A percentile compares a stretch with the other conserved stretches of the same genome.
Evolutionary conservation across 1,139 yeast species (phyloP).

Genomic region (Pichia sp.): DNA sequence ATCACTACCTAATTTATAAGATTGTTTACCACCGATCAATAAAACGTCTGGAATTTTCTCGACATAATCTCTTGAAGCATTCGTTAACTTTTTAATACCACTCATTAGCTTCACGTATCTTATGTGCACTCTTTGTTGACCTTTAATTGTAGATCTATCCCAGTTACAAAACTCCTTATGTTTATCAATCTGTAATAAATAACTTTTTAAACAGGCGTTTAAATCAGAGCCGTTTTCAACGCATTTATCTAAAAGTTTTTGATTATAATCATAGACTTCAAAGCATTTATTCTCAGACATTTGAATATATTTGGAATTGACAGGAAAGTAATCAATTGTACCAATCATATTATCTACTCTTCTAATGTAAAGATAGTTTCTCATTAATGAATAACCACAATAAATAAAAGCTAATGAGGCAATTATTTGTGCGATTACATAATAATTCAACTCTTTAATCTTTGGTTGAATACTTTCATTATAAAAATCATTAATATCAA

Average conservation of each 20-base stretch:
- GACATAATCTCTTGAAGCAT: not conserved
- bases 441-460: not conserved
- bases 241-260: constrained; percentile 1
- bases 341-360: constrained; percentile 6
- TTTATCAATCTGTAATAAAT: not conserved
- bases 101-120: not conserved
- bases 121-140: not conserved
- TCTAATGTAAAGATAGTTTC: not conserved
- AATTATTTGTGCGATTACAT: not conserved
- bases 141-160: not conserved
- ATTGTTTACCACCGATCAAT: not conserved
- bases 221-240: not conserved
- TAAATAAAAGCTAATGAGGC: not conserved
- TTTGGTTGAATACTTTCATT: not conserved
- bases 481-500: not conserved
- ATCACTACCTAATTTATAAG: not conserved
- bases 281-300: constrained; percentile 4
- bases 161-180: constrained; percentile 6
- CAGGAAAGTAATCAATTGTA: constrained; percentile 4
- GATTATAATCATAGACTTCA: not conserved
- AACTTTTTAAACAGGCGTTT: not conserved
- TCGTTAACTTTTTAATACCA: not conserved
- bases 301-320: not conserved
- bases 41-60: not conserved
- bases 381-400: not conserved